A percentile compares a stretch with the other conserved stretches of the same genome.
phyloP scores from a whole-genome alignment of 305 asterid genomes.

The Rubia peregrina region DNA sequence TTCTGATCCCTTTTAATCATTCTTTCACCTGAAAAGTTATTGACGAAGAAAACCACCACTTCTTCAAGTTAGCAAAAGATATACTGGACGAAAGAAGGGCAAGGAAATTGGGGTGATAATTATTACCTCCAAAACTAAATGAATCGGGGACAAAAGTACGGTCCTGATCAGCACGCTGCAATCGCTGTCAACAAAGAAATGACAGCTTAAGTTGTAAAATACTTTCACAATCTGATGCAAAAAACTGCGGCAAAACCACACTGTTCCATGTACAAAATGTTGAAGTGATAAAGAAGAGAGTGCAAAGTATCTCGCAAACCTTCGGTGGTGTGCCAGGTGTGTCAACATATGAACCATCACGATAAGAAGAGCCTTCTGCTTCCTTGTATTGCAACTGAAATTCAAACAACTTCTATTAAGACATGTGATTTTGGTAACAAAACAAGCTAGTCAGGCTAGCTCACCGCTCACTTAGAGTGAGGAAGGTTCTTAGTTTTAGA shows the following conservation, averaged over 20 bases:
- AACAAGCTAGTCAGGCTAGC: not conserved
- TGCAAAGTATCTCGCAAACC: slow-evolving; percentile 29
- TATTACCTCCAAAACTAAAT: slow-evolving; percentile 59
- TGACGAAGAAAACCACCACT: slow-evolving; percentile 5
- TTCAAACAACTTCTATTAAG: slow-evolving; percentile 16
- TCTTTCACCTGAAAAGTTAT: slow-evolving; percentile 50
- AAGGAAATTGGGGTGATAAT: not conserved
- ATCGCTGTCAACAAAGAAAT: slow-evolving; percentile 43
- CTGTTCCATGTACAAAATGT: not conserved
- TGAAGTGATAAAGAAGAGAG: not conserved
- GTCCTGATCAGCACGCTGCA: slow-evolving; percentile 71
- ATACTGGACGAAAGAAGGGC: not conserved
- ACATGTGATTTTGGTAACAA: slow-evolving; percentile 1
- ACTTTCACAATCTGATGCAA: not conserved
- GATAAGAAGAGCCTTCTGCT: slow-evolving; percentile 82
- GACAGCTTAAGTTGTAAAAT: slow-evolving; percentile 9
- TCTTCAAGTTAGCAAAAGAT: not conserved
- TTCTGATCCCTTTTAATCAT: slow-evolving; percentile 76
- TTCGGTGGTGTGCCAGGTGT: slow-evolving; percentile 96
- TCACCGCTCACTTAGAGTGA: not conserved
- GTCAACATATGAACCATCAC: slow-evolving; percentile 75
- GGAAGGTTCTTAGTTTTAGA: not conserved
- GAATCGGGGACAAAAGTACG: slow-evolving; percentile 78
- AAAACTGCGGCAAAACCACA: not conserved
- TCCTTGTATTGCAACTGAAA: slow-evolving; percentile 86